Conservation (phyloP, 164 flowering plant species). For the Aristolochia contorta region DNA sequence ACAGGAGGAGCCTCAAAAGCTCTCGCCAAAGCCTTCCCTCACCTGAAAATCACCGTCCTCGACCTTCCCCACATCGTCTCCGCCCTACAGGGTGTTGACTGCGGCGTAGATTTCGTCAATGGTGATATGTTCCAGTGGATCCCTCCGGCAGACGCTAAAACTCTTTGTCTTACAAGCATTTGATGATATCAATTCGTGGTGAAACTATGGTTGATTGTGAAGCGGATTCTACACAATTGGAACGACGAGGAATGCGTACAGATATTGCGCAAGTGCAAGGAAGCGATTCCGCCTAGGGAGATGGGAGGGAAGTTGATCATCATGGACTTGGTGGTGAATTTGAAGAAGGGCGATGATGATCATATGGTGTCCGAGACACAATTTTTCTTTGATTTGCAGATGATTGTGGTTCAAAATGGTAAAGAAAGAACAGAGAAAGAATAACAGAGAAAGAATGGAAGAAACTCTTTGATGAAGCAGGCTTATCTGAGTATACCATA, state of each 20-base stretch:
- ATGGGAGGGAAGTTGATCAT: slow-evolving; percentile 41
- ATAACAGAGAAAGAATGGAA: slow-evolving; percentile 37
- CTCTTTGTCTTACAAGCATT: too few relatives aligned
- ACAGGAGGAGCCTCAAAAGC: background rate
- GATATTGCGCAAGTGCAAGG: slow-evolving; percentile 28
- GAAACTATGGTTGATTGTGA: too few relatives aligned
- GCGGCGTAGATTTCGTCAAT: background rate
- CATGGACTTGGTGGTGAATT: slow-evolving; percentile 28
- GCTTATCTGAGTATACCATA: slow-evolving; percentile 27
- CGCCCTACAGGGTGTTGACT: background rate
- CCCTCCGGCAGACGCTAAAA: slow-evolving; percentile 2
- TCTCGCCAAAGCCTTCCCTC: slow-evolving; percentile 2
- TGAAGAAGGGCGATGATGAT: slow-evolving; percentile 3
- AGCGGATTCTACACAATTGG: slow-evolving; percentile 28
- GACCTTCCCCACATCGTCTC: slow-evolving; percentile 4
- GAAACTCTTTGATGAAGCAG: slow-evolving; percentile 30
- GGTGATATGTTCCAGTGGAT: slow-evolving; percentile 4
- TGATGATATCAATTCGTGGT: too few relatives aligned
- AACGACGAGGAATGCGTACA: slow-evolving; percentile 31
- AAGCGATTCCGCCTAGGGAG: slow-evolving; percentile 25
- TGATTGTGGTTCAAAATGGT: slow-evolving; percentile 22
- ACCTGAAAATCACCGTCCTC: background rate
- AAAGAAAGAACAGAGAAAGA: slow-evolving; percentile 28
- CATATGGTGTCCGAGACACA: slow-evolving; percentile 17
- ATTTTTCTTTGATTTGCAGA: slow-evolving; percentile 24